Conservation (phyloP, 2,329 filamentous ascomycete genomes). For the Neofusicoccum kwambonambiense region DNA sequence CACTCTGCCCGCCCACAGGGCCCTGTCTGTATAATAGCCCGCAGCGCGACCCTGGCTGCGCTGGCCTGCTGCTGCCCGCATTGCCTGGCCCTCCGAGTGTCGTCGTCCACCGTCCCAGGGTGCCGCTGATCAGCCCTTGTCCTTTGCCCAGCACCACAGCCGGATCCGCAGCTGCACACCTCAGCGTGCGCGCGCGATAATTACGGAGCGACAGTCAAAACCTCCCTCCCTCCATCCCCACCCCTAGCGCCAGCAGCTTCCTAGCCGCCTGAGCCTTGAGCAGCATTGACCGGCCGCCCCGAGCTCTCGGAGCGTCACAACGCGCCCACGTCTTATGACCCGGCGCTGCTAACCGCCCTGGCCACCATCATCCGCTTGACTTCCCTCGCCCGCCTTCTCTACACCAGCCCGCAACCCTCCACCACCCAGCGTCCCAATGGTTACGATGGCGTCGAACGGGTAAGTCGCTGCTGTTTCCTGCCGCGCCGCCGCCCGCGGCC, state of each 20-base stretch:
- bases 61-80: background rate
- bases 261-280: background rate
- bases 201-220: conserved; percentile 14
- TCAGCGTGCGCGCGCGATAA: conserved; percentile 10
- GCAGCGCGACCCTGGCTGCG: background rate
- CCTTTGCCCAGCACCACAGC: background rate
- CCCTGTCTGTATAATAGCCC: background rate
- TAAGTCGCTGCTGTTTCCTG: conserved; percentile 28
- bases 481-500: too few relatives aligned
- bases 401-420: conserved; percentile 1
- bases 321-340: conserved; percentile 8
- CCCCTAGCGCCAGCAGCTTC: conserved; percentile 12
- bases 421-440: conserved; percentile 32
- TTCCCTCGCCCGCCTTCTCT: background rate
- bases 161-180: conserved; percentile 11
- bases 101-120: background rate
- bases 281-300: conserved; percentile 15
- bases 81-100: background rate
- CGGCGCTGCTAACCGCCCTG: conserved; percentile 16
- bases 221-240: conserved; percentile 1
- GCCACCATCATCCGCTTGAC: conserved; percentile 4
- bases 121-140: conserved; percentile 12
- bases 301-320: conserved; percentile 16
- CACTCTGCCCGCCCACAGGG: background rate
- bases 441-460: conserved; percentile 46